Conservation (phyloP, 1,284 basidiomycete genomes). For the Phenoliferia sp. region DNA sequence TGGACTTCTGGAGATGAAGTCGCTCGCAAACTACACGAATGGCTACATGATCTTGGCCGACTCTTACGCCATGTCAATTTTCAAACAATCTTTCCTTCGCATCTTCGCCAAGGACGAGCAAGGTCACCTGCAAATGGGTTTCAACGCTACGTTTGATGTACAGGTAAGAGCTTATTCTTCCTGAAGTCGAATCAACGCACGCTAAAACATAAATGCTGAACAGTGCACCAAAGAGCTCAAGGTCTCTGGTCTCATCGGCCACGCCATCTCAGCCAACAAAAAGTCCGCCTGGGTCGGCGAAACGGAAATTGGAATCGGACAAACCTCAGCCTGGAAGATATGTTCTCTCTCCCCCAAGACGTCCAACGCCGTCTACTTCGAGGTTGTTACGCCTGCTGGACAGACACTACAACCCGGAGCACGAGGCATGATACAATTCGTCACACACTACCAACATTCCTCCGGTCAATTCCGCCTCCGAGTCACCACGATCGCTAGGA, state of each 20-base stretch:
- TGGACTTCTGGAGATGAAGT: conserved; percentile 96
- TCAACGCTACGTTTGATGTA: conserved; percentile 98
- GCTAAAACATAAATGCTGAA: neutral
- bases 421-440: conserved; percentile 94
- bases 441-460: conserved; percentile 97
- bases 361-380: conserved; percentile 92
- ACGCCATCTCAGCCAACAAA: conserved; percentile 94
- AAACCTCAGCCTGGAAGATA: conserved; percentile 99
- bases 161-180: conserved; percentile 55
- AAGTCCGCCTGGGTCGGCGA: conserved; percentile 96
- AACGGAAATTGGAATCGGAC: conserved; percentile 98
- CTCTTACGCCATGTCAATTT: conserved; percentile 96
- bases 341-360: conserved; percentile 86
- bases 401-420: conserved; percentile 87
- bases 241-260: conserved; percentile 95
- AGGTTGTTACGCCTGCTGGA: conserved; percentile 97
- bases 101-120: conserved; percentile 92
- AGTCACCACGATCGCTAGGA: conserved; percentile 93
- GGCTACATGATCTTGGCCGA: conserved; percentile 95
- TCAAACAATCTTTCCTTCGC: conserved; percentile 95
- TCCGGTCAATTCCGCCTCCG: conserved; percentile 90
- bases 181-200: conserved; percentile 5
- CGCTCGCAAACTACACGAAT: conserved; percentile 89
- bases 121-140: conserved; percentile 92
- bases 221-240: conserved; percentile 98